phyloP scores from a whole-genome alignment of 495 filamentous ascomycete species.

The Chaetomium cochliodes region DNA sequence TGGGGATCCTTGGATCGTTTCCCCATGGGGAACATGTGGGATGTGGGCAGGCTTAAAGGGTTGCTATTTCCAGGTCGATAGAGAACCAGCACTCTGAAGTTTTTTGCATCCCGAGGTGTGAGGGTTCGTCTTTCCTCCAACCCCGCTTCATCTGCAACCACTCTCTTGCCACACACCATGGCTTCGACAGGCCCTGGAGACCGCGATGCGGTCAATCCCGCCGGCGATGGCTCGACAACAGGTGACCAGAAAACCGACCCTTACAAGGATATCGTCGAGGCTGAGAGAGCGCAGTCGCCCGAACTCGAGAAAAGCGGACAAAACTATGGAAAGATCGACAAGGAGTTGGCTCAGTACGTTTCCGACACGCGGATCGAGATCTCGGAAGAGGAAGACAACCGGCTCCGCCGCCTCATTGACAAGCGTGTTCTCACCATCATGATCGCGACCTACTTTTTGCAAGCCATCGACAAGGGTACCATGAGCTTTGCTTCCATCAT shows the following conservation, averaged over 20 bases:
- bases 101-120: background rate
- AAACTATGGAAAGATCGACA: slow-evolving; percentile 57
- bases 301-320: slow-evolving; percentile 29
- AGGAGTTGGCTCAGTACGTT: slow-evolving; percentile 64
- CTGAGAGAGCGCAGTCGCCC: slow-evolving; percentile 33
- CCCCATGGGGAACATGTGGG: slow-evolving; percentile 13
- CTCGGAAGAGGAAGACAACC: slow-evolving; percentile 52
- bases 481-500: slow-evolving; percentile 69
- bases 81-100: background rate
- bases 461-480: slow-evolving; percentile 72
- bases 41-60: background rate
- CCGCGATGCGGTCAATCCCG: slow-evolving; percentile 4
- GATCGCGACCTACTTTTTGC: slow-evolving; percentile 64
- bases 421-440: slow-evolving; percentile 51
- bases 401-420: slow-evolving; percentile 53
- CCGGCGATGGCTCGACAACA: background rate
- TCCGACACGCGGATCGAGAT: slow-evolving; percentile 51
- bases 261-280: slow-evolving; percentile 47
- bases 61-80: slow-evolving; percentile 4
- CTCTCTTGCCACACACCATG: background rate
- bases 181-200: background rate
- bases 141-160: background rate
- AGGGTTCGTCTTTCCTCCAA: background rate
- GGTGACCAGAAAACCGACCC: slow-evolving; percentile 16
- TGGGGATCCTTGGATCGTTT: background rate